phyloP scores from a whole-genome alignment of 1,139 yeast genomes.

The Pichia terricola region DNA sequence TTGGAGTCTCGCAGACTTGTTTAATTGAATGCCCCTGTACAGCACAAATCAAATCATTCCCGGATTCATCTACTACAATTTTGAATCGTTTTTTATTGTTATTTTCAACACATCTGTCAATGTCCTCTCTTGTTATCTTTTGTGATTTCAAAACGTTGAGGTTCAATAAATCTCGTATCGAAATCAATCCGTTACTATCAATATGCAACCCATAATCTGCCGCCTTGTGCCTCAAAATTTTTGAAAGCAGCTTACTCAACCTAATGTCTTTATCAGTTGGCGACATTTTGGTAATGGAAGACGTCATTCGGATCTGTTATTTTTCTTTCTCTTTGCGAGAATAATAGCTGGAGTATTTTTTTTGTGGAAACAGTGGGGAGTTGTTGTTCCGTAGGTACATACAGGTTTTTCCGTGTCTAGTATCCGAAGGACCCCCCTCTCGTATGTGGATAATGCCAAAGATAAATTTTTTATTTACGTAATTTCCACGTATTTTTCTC shows the following conservation, averaged over 20 bases:
- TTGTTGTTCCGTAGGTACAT: too few relatives aligned
- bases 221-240: conserved; percentile 79
- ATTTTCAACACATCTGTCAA: conserved; percentile 48
- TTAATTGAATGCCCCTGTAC: conserved; percentile 81
- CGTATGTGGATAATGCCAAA: too few relatives aligned
- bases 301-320: too few relatives aligned
- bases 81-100: conserved; percentile 67
- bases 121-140: conserved; percentile 45
- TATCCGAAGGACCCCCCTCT: too few relatives aligned
- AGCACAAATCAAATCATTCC: conserved; percentile 52
- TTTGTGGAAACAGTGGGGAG: too few relatives aligned
- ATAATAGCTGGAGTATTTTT: too few relatives aligned
- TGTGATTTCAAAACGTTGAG: conserved; percentile 53
- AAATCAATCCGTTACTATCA: conserved; percentile 58
- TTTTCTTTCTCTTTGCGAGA: too few relatives aligned
- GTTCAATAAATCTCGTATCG: conserved; percentile 40
- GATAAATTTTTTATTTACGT: too few relatives aligned
- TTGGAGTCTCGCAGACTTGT: conserved; percentile 37
- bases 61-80: conserved; percentile 24
- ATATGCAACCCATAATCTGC: conserved; percentile 56
- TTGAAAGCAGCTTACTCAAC: conserved; percentile 68
- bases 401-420: too few relatives aligned
- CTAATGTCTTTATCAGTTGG: conserved; percentile 17
- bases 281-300: background rate
- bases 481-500: too few relatives aligned